phyloP scores from a whole-genome alignment of 1,284 basidiomycete species.

The Rugosomyces carneus region DNA sequence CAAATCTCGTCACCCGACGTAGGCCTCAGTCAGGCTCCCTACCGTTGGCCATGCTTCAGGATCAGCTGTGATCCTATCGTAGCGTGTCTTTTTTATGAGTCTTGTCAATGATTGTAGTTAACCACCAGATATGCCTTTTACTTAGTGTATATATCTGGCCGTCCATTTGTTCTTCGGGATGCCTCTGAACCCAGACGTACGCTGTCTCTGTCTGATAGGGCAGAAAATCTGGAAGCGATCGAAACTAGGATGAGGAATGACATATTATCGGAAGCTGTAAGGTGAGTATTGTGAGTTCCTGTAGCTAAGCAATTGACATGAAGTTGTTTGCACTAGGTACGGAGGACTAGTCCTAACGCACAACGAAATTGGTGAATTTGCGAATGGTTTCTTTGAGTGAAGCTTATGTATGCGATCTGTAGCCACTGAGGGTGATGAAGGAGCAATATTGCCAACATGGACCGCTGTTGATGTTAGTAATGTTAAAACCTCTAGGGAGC shows the following conservation, averaged over 20 bases:
- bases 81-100: neutral
- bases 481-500: slow-evolving; percentile 84
- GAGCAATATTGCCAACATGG: slow-evolving; percentile 91
- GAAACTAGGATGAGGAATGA: slow-evolving; percentile 89
- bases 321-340: slow-evolving; percentile 44
- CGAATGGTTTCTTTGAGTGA: neutral
- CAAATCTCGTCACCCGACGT: neutral
- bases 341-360: slow-evolving; percentile 93
- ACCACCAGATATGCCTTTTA: slow-evolving; percentile 16
- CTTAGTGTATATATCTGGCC: slow-evolving; percentile 84
- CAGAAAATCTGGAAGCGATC: slow-evolving; percentile 94
- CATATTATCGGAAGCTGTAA: slow-evolving; percentile 83
- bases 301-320: slow-evolving; percentile 3
- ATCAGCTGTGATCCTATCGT: too few species aligned
- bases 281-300: slow-evolving; percentile 35
- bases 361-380: slow-evolving; percentile 65
- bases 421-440: slow-evolving; percentile 62
- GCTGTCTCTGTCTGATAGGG: slow-evolving; percentile 83
- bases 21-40: too few species aligned
- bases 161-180: slow-evolving; percentile 96
- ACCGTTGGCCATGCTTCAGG: too few species aligned
- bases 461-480: slow-evolving; percentile 83
- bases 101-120: slow-evolving; percentile 4
- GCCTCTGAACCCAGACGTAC: slow-evolving; percentile 79
- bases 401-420: slow-evolving; percentile 1